phyloP scores from a whole-genome alignment of 116 monocot genomes.

The Thalassia testudinum region DNA sequence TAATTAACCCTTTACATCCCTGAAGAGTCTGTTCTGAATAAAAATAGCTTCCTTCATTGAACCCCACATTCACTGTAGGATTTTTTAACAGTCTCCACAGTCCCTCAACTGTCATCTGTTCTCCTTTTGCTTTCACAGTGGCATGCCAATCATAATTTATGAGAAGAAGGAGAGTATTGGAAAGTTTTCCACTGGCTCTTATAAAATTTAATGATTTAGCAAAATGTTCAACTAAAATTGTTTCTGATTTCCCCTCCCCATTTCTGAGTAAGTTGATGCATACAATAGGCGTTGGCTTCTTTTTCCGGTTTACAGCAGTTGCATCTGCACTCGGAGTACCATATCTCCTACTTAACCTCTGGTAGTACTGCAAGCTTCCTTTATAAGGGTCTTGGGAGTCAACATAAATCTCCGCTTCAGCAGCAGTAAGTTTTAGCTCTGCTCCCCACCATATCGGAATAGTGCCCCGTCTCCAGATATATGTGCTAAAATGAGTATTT shows the following conservation, averaged over 20 bases:
- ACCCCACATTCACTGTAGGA: conserved; percentile 70
- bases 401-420: conserved; percentile 97
- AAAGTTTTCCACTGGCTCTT: conserved; percentile 43
- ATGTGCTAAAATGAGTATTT: conserved; percentile 62
- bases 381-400: conserved; percentile 74
- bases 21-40: conserved; percentile 25
- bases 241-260: conserved; percentile 77
- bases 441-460: conserved; percentile 99
- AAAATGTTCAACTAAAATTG: conserved; percentile 83
- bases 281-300: conserved; percentile 65
- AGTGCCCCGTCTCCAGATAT: conserved; percentile 92
- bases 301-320: conserved; percentile 44
- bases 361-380: conserved; percentile 74
- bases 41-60: conserved; percentile 78
- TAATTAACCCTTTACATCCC: conserved; percentile 40
- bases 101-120: conserved; percentile 77
- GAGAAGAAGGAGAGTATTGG: conserved; percentile 56
- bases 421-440: conserved; percentile 68
- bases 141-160: conserved; percentile 99
- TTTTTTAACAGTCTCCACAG: conserved; percentile 79
- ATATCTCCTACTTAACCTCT: conserved; percentile 89
- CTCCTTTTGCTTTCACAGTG: conserved; percentile 71
- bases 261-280: conserved; percentile 87
- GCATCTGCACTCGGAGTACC: conserved; percentile 26
- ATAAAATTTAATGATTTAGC: conserved; percentile 56